Conservation (phyloP, 768 basidiomycete genomes). For the Heimioporus sp. region DNA sequence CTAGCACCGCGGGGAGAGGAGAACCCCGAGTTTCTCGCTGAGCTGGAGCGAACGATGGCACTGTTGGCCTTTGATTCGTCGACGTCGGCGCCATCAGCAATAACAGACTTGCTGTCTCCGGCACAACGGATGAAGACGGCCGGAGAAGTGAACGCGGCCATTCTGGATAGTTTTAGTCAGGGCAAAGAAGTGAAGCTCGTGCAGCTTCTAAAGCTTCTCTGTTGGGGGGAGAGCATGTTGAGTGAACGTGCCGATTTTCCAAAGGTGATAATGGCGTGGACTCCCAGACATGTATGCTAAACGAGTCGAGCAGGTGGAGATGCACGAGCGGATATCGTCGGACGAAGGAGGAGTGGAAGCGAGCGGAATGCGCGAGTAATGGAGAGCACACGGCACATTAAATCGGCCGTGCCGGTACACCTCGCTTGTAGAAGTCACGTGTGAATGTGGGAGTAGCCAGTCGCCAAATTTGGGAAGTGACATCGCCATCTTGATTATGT, state of each 20-base stretch:
- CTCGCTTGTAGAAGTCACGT: constrained; percentile 11
- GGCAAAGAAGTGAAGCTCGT: constrained; percentile 91
- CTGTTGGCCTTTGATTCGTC: constrained; percentile 78
- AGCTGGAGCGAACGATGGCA: constrained; percentile 95
- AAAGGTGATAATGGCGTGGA: constrained; percentile 45
- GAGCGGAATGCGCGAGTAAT: constrained; percentile 24
- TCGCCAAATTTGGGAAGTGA: constrained; percentile 4
- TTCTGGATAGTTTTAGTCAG: constrained; percentile 88
- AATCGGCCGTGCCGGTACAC: neutral
- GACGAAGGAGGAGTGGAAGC: constrained; percentile 14
- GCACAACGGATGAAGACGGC: constrained; percentile 94
- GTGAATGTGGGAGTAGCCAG: constrained; percentile 1
- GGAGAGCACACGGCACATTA: neutral
- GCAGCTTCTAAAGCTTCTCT: constrained; percentile 75
- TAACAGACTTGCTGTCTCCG: constrained; percentile 78
- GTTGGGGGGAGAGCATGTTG: constrained; percentile 85
- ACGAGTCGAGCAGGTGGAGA: constrained; percentile 28
- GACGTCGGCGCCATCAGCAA: constrained; percentile 50
- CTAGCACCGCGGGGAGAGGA: constrained; percentile 94
- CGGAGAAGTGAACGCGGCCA: constrained; percentile 92
- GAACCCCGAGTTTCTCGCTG: constrained; percentile 87
- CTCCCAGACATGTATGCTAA: constrained; percentile 14
- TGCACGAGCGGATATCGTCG: constrained; percentile 23
- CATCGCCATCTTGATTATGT: constrained; percentile 30
- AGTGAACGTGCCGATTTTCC: constrained; percentile 80